Conservation (phyloP, 768 basidiomycete species). For the Coprinopsis strossmayeri region DNA sequence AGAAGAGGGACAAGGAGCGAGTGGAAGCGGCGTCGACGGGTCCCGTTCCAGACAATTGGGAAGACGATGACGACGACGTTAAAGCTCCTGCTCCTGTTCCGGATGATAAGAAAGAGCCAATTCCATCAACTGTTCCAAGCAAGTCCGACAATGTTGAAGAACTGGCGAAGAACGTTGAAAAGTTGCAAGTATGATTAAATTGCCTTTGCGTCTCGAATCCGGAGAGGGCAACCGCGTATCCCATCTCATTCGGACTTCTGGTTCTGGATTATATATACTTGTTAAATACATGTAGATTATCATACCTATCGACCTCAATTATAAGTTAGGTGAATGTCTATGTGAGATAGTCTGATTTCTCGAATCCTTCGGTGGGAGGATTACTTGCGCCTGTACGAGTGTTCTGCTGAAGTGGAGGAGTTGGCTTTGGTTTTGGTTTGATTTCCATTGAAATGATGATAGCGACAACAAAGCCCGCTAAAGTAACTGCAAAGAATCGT, state of each 20-base stretch:
- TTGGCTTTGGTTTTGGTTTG: slow-evolving; percentile 34
- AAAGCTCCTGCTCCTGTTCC: slow-evolving; percentile 20
- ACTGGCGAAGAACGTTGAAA: slow-evolving; percentile 47
- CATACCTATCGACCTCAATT: slow-evolving; percentile 15
- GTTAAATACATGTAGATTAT: slow-evolving; percentile 35
- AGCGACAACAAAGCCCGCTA: slow-evolving; percentile 59
- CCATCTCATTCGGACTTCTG: slow-evolving; percentile 1
- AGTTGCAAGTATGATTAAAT: slow-evolving; percentile 46
- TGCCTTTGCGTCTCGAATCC: slow-evolving; percentile 1
- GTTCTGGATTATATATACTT: slow-evolving; percentile 20
- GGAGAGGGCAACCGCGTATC: too few species aligned
- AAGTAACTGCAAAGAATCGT: slow-evolving; percentile 37
- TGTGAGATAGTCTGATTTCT: slow-evolving; percentile 14
- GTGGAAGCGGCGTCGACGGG: slow-evolving; percentile 18
- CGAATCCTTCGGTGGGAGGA: slow-evolving; percentile 27
- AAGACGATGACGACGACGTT: slow-evolving; percentile 56
- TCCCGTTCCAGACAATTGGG: slow-evolving; percentile 70
- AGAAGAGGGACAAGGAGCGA: slow-evolving; percentile 56
- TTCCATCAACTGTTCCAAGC: slow-evolving; percentile 12
- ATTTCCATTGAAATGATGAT: slow-evolving; percentile 71
- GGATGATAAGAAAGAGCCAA: slow-evolving; percentile 20
- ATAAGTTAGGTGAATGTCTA: slow-evolving; percentile 10
- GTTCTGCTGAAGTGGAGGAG: slow-evolving; percentile 20
- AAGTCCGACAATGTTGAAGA: slow-evolving; percentile 16
- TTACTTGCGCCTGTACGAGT: slow-evolving; percentile 21